Base-by-base conservation (phyloP, 192 early-diverging fungal genomes). In the Backusella tarrabulga region DNA sequence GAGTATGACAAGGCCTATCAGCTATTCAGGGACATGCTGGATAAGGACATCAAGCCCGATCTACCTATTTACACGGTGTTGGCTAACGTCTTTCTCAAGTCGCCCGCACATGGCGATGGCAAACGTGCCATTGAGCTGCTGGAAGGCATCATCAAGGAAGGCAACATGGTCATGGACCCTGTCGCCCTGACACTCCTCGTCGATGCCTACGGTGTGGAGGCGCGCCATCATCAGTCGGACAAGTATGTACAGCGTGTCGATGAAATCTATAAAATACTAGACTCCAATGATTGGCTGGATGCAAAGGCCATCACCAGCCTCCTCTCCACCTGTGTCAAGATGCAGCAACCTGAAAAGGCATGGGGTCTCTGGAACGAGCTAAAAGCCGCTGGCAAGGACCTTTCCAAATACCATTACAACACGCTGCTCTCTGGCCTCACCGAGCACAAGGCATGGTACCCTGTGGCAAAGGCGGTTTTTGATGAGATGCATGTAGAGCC, bases 41-140 rank as follows among this genome's bases (percentile, higher is more conserved):
- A 75, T n/a, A 46, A 46, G 21, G 63, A 68, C 7, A 66, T 79
- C 29, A 8, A 29, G 29, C 50, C 78, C 9, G 78, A 79, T 63
- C 23, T 70, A 11, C 19, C n/a, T 0, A 75, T 67, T n/a, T 79
- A 79, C 26, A 79, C 78, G 7, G 75, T 79, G 9, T 44, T 79
- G 8, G 73, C 78, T 12, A 38, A 70, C 6, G 54, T 75, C 42
- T 75, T 79, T 46, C 21, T 79, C 12, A 56, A 75, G 3, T 71
- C 67, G 6, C 50, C 63, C 0, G 46, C 19, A 26, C 40, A 19
- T 4, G 36, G 32, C 1, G 56, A 75, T 8, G 68, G 41, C 17
- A 60, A 68, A 23, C 40, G 68, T n/a, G 68, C 69, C 1, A 68
- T 79, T 14, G 17, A 42, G 4, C 15, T 71, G 2, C 34, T 77